phyloP scores from a whole-genome alignment of 1,284 basidiomycete genomes.

The Xerocomus amazonicus region DNA sequence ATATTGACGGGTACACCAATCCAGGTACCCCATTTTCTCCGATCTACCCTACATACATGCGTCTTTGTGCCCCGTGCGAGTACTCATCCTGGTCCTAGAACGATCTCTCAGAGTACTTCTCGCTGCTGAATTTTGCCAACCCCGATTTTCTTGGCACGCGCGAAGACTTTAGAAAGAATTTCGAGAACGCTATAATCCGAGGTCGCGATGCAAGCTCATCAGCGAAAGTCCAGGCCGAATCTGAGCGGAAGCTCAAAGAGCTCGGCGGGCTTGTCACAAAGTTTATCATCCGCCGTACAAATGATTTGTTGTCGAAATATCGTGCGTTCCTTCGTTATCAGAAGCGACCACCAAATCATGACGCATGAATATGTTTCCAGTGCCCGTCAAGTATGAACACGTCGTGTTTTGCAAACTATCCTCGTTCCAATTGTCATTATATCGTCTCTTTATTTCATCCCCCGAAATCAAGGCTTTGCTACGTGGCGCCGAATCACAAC shows the following conservation, averaged over 20 bases:
- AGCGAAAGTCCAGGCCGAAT: conserved; percentile 76
- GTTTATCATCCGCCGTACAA: conserved; percentile 97
- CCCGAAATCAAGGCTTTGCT: conserved; percentile 92
- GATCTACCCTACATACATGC: conserved; percentile 5
- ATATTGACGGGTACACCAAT: conserved; percentile 97
- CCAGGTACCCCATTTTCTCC: conserved; percentile 48
- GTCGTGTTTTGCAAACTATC: conserved; percentile 96
- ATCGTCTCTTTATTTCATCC: conserved; percentile 91
- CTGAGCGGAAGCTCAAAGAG: conserved; percentile 92
- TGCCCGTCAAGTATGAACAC: conserved; percentile 99
- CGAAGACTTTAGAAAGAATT: conserved; percentile 94
- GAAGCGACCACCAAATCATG: conserved; percentile 3
- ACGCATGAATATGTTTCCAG: conserved; percentile 40
- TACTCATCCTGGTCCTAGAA: conserved; percentile 51
- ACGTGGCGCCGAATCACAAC: conserved; percentile 89
- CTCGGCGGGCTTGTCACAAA: conserved; percentile 88
- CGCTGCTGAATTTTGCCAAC: conserved; percentile 94
- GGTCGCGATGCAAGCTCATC: conserved; percentile 92
- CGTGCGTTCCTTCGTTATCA: conserved; percentile 48
- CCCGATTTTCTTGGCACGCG: conserved; percentile 93
- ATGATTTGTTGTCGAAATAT: conserved; percentile 97
- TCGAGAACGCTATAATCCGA: conserved; percentile 90
- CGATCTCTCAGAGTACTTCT: conserved; percentile 96
- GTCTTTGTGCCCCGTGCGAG: background rate
- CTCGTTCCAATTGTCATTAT: conserved; percentile 85